Conservation (phyloP, 352 stramenopile species). For the Globisporangium abappressorium region DNA sequence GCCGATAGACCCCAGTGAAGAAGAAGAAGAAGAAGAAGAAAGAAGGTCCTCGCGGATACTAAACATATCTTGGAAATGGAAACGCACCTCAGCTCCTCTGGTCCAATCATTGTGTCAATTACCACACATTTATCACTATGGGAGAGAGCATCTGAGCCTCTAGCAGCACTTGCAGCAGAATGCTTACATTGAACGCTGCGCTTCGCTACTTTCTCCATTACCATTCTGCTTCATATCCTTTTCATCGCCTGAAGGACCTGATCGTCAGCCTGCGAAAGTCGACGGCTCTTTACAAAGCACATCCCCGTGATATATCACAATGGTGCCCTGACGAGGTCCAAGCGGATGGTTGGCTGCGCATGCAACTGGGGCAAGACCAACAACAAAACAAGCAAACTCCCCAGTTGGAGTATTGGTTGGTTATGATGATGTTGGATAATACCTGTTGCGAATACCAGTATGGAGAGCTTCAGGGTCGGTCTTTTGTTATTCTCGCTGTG, state of each 20-base stretch:
- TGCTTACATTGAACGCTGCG: neutral
- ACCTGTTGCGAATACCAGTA: neutral
- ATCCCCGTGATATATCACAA: neutral
- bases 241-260: neutral
- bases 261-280: neutral
- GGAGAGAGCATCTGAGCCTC: neutral
- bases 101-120: neutral
- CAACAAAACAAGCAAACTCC: neutral
- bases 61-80: neutral
- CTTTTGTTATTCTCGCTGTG: neutral
- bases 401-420: neutral
- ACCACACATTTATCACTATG: neutral
- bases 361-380: neutral
- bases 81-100: neutral
- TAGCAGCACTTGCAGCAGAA: neutral
- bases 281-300: neutral
- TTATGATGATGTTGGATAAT: too few relatives aligned
- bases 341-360: neutral
- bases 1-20: neutral
- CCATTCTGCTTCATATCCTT: neutral
- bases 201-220: neutral
- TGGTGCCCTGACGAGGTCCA: neutral
- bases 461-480: neutral
- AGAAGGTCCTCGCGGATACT: neutral
- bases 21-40: neutral